These are phyloP conservation scores for Plasmodium inui DNA, from an alignment of 169 alveolate species.

Conservation along the genomic window DNA sequence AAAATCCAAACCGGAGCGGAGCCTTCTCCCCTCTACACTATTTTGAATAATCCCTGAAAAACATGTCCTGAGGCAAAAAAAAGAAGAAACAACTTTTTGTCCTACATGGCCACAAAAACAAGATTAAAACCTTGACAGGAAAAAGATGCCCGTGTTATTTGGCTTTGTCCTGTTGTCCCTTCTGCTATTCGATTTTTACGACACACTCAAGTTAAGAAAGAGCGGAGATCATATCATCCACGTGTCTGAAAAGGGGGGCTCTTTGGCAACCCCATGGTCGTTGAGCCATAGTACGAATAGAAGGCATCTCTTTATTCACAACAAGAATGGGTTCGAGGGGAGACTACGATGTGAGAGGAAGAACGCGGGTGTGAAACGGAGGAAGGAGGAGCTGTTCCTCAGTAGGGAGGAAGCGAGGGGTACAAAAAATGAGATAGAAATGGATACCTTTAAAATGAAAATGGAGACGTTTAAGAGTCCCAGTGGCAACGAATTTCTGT, in stretches of 20 bases:
- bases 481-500: slow-evolving; percentile 20
- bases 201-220: slow-evolving; percentile 26
- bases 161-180: slow-evolving; percentile 22
- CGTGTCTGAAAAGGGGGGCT: background rate
- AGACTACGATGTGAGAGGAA: background rate
- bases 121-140: background rate
- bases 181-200: slow-evolving; percentile 30
- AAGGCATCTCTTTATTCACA: slow-evolving; percentile 15
- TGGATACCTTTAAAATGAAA: slow-evolving; percentile 3
- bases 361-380: background rate
- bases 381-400: background rate
- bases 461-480: slow-evolving; percentile 6
- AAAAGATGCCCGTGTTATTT: slow-evolving; percentile 29
- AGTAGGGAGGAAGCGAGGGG: background rate
- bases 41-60: background rate
- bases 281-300: background rate
- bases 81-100: background rate
- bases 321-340: slow-evolving; percentile 10
- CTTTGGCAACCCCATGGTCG: background rate
- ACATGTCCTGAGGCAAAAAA: background rate
- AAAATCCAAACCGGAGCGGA: background rate
- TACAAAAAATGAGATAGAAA: background rate
- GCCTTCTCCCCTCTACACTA: background rate
- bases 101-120: background rate
- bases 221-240: slow-evolving; percentile 4